These are phyloP conservation scores for Mucor lusitanicus DNA, from an alignment of 371 early-diverging fungal genomes.

Conservation along the genomic window DNA sequence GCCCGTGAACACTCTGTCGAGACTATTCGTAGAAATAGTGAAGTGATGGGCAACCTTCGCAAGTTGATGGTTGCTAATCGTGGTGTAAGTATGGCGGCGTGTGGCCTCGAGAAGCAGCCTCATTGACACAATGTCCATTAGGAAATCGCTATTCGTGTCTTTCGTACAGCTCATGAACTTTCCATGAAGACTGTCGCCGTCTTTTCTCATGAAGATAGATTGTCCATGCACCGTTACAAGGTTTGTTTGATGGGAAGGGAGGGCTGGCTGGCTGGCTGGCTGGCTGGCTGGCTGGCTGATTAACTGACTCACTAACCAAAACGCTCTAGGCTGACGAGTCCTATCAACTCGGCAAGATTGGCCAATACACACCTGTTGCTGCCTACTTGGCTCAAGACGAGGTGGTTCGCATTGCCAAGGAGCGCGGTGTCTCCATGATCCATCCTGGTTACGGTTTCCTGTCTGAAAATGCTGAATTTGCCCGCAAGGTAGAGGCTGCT, in stretches of 20 bases:
- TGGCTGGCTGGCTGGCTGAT: not conserved
- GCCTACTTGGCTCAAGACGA: slow-evolving; percentile 93
- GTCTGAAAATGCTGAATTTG: slow-evolving; percentile 87
- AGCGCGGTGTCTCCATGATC: slow-evolving; percentile 76
- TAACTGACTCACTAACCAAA: too few species aligned
- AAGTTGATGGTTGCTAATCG: slow-evolving; percentile 67
- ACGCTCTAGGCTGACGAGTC: slow-evolving; percentile 81
- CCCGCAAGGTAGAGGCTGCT: slow-evolving; percentile 81
- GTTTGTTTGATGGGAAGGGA: slow-evolving; percentile 25
- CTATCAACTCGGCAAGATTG: slow-evolving; percentile 84
- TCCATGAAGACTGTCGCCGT: slow-evolving; percentile 88
- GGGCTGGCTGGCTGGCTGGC: not conserved
- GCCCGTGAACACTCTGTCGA: slow-evolving; percentile 58
- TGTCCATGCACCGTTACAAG: slow-evolving; percentile 92
- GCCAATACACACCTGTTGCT: slow-evolving; percentile 85
- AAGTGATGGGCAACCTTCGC: slow-evolving; percentile 45
- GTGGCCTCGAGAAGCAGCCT: not conserved
- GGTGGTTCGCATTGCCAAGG: slow-evolving; percentile 82
- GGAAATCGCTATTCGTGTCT: slow-evolving; percentile 92
- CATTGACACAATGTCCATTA: slow-evolving; percentile 9
- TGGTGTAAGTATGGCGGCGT: slow-evolving; percentile 49
- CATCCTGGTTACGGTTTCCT: slow-evolving; percentile 94
- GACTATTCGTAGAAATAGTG: slow-evolving; percentile 55
- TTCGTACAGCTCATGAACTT: slow-evolving; percentile 89
- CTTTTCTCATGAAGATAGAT: slow-evolving; percentile 87